phyloP scores from a whole-genome alignment of 352 stramenopile species.

The Aphanomyces cochlioides region DNA sequence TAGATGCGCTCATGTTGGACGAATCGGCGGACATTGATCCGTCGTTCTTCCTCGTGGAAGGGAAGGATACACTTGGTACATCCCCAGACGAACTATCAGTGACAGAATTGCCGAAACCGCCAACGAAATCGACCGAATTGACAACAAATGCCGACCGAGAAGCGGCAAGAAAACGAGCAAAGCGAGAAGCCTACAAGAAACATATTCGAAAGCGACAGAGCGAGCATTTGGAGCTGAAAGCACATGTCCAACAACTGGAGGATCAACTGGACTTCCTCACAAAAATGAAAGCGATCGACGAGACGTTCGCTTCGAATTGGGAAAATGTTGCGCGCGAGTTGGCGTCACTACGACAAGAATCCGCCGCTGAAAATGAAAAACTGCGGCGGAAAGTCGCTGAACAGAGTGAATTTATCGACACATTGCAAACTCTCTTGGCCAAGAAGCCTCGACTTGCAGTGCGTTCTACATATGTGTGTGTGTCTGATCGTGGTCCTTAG shows the following conservation, averaged over 20 bases:
- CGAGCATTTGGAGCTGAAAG: slow-evolving; percentile 24
- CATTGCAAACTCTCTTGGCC: slow-evolving; percentile 24
- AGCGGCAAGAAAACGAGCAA: slow-evolving; percentile 21
- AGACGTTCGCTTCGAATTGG: slow-evolving; percentile 27
- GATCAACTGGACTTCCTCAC: slow-evolving; percentile 29
- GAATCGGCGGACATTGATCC: not conserved
- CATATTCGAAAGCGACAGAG: slow-evolving; percentile 29
- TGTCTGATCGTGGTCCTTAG: not conserved
- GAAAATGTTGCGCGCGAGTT: slow-evolving; percentile 29
- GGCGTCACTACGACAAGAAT: slow-evolving; percentile 27
- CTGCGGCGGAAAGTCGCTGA: slow-evolving; percentile 25
- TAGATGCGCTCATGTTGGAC: slow-evolving; percentile 10
- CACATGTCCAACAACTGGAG: slow-evolving; percentile 28
- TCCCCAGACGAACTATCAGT: not conserved
- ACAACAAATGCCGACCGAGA: slow-evolving; percentile 6
- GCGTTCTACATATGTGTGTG: not conserved
- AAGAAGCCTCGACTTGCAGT: slow-evolving; percentile 24
- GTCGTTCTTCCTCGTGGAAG: slow-evolving; percentile 17
- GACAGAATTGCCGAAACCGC: not conserved
- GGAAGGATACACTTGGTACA: not conserved
- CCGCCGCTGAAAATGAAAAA: slow-evolving; percentile 29
- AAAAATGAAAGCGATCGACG: slow-evolving; percentile 30
- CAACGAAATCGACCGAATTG: not conserved
- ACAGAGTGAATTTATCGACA: slow-evolving; percentile 31
- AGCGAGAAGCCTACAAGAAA: slow-evolving; percentile 31